Percentiles rank a stretch among this genome's conserved stretches.
These are phyloP conservation scores for Saccharum officinarum DNA, from an alignment of 176 grass and related monocot species.

Conservation along the genomic window DNA sequence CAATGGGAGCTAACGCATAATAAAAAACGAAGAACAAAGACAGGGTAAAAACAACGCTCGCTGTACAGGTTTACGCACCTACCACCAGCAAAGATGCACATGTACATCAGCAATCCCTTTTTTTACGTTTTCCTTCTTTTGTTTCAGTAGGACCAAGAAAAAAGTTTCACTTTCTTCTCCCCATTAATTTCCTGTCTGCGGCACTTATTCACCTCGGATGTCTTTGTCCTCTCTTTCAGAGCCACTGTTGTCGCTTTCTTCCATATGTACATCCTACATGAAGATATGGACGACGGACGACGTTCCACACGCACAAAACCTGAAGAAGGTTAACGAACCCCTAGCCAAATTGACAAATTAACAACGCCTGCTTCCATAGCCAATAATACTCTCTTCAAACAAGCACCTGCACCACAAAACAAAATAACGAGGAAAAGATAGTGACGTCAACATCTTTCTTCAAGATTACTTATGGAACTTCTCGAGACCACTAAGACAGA, in stretches of 20 bases:
- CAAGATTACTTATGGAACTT: not conserved
- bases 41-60: conserved; percentile 30
- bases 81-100: conserved; percentile 53
- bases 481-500: conserved; percentile 1
- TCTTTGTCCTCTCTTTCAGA: conserved; percentile 42
- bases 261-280: conserved; percentile 56
- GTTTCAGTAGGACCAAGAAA: conserved; percentile 12
- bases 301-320: conserved; percentile 27
- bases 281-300: conserved; percentile 49
- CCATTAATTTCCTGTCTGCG: conserved; percentile 24
- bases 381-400: conserved; percentile 46
- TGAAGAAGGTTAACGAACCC: conserved; percentile 40
- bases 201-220: conserved; percentile 44
- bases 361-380: conserved; percentile 37
- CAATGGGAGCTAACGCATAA: conserved; percentile 42
- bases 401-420: conserved; percentile 42
- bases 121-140: not conserved
- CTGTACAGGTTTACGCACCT: conserved; percentile 55
- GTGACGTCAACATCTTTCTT: not conserved
- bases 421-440: not conserved
- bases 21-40: conserved; percentile 17
- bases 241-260: conserved; percentile 45
- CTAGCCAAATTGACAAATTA: conserved; percentile 54
- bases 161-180: conserved; percentile 26
- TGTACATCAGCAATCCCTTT: conserved; percentile 42